phyloP scores from a whole-genome alignment of 78 protist species.

The Creolimax fragrantissima region DNA sequence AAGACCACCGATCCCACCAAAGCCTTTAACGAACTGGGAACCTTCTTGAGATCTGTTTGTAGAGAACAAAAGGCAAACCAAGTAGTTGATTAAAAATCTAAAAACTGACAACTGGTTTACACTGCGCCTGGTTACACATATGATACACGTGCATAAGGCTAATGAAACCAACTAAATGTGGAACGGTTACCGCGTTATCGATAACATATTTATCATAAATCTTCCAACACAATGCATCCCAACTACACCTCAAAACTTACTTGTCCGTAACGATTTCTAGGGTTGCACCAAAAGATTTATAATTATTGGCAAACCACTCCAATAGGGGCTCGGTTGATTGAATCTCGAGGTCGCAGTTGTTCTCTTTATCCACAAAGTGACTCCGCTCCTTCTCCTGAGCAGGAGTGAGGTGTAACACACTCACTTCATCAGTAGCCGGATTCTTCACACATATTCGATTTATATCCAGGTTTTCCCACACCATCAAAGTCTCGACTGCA shows the following conservation, averaged over 20 bases:
- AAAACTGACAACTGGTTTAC: too few relatives aligned
- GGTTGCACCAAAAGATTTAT: conserved; percentile 78
- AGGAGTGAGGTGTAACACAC: conserved; percentile 36
- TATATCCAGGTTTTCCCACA: conserved; percentile 81
- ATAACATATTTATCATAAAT: too few relatives aligned
- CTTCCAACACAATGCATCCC: neutral
- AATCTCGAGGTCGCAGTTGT: conserved; percentile 69
- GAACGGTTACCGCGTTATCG: too few relatives aligned
- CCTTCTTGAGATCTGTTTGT: conserved; percentile 95
- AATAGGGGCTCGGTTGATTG: conserved; percentile 57
- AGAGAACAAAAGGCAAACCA: too few relatives aligned
- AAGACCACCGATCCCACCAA: conserved; percentile 96
- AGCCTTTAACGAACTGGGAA: conserved; percentile 94
- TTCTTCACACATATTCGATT: conserved; percentile 44
- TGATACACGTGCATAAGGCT: too few relatives aligned
- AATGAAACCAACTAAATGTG: too few relatives aligned
- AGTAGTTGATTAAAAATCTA: too few relatives aligned
- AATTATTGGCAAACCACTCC: conserved; percentile 95
- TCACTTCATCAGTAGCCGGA: conserved; percentile 38
- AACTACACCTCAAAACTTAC: neutral
- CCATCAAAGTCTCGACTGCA: conserved; percentile 81
- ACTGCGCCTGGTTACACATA: too few relatives aligned
- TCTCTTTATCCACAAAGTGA: conserved; percentile 43
- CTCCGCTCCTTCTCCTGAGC: conserved; percentile 52
- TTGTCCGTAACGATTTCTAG: conserved; percentile 92